Conservation (phyloP, 345 rosid species). For the Geranium rotundifolium region DNA sequence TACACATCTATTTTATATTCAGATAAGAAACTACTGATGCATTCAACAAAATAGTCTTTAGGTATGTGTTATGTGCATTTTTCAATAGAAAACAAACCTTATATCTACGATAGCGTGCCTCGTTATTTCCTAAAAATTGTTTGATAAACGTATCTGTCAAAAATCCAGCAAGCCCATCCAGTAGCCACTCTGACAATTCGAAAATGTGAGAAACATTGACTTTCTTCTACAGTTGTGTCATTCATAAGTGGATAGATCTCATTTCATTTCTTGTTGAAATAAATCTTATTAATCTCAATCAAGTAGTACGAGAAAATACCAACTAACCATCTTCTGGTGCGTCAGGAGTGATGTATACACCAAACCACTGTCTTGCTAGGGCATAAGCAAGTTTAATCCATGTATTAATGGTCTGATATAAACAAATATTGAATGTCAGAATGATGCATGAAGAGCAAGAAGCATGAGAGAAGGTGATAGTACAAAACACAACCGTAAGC, state of each 20-base stretch:
- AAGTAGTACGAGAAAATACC: neutral
- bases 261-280: neutral
- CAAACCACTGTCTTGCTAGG: slow-evolving; percentile 99
- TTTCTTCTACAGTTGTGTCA: neutral
- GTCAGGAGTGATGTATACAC: slow-evolving; percentile 67
- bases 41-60: neutral
- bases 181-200: slow-evolving; percentile 72
- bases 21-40: no score
- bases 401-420: slow-evolving; percentile 69
- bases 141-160: slow-evolving; percentile 81
- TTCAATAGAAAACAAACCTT: slow-evolving; percentile 44
- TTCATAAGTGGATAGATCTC: neutral
- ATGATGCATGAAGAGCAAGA: slow-evolving; percentile 6
- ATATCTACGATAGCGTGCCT: slow-evolving; percentile 83
- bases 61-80: neutral
- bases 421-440: slow-evolving; percentile 20
- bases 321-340: slow-evolving; percentile 76
- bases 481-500: no score
- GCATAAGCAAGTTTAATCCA: slow-evolving; percentile 82
- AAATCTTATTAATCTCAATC: neutral
- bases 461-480: neutral
- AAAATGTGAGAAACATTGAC: slow-evolving; percentile 3
- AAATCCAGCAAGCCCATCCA: slow-evolving; percentile 95
- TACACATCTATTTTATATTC: neutral
- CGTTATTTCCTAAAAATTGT: slow-evolving; percentile 90